These are phyloP conservation scores for Cryphonectria naterciae DNA, from an alignment of 2,329 filamentous ascomycete genomes.

Conservation along the genomic window DNA sequence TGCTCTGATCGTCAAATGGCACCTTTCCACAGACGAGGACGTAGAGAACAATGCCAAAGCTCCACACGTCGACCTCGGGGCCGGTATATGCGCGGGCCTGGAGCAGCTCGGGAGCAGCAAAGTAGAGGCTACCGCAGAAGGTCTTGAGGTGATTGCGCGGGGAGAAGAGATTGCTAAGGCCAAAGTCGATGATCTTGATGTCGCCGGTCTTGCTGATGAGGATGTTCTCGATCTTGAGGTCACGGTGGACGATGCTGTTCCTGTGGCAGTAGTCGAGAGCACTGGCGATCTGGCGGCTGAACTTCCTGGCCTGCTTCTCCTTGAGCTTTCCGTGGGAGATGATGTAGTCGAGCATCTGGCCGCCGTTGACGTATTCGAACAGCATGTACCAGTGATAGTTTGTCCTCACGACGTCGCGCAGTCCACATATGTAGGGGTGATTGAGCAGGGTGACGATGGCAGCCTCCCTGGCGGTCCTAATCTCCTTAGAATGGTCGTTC, in stretches of 20 bases:
- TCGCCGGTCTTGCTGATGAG: slow-evolving; percentile 98
- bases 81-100: slow-evolving; percentile 94
- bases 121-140: slow-evolving; percentile 97
- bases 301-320: slow-evolving; percentile 97
- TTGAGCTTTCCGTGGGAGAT: slow-evolving; percentile 97
- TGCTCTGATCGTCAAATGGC: slow-evolving; percentile 98
- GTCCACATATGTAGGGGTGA: slow-evolving; percentile 93
- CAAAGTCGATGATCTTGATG: slow-evolving; percentile 99
- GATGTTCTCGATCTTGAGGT: slow-evolving; percentile 99
- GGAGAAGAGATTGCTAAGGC: slow-evolving; percentile 92
- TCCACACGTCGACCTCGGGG: slow-evolving; percentile 97
- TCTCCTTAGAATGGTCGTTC: slow-evolving; percentile 94
- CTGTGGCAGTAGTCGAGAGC: slow-evolving; percentile 96
- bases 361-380: slow-evolving; percentile 97
- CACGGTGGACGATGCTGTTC: slow-evolving; percentile 96
- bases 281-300: slow-evolving; percentile 95
- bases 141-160: slow-evolving; percentile 87
- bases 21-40: slow-evolving; percentile 97
- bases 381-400: slow-evolving; percentile 99
- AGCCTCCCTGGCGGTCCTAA: slow-evolving; percentile 90
- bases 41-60: slow-evolving; percentile 97
- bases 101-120: slow-evolving; percentile 91
- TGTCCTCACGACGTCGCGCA: slow-evolving; percentile 92
- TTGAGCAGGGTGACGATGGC: slow-evolving; percentile 94
- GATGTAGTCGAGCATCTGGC: slow-evolving; percentile 99